Percentiles rank a stretch among this genome's conserved stretches.
Evolutionary conservation across 2,329 filamentous ascomycete species (phyloP).

Genomic region (Aspergillus brasiliensis): DNA sequence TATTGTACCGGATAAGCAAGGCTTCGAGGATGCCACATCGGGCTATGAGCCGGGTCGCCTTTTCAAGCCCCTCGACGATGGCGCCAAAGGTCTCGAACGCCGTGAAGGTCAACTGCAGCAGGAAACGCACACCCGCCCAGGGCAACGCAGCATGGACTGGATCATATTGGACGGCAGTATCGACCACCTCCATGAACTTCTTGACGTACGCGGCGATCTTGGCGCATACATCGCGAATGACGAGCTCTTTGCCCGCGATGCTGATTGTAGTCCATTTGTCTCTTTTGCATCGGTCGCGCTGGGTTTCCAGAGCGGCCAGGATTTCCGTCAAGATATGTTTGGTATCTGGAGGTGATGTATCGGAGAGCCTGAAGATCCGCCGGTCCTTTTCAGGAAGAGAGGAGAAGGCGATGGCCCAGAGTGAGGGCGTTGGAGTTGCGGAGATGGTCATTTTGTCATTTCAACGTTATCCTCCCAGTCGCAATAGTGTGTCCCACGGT

Average conservation of each 20-base stretch:
- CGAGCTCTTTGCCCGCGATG: not conserved
- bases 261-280: not conserved
- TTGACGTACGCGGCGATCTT: not conserved
- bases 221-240: not conserved
- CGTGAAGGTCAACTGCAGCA: not conserved
- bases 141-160: not conserved
- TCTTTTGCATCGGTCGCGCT: not conserved
- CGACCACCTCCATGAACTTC: not conserved
- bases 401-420: no score
- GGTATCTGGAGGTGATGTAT: no score
- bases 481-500: no score
- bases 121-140: not conserved
- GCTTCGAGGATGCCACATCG: not conserved
- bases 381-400: no score
- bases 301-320: not conserved
- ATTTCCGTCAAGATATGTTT: not conserved
- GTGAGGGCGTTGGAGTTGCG: no score
- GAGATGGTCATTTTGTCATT: no score
- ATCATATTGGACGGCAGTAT: not conserved
- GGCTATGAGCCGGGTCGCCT: not conserved
- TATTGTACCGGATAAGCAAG: not conserved
- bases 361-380: no score
- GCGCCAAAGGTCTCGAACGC: not conserved
- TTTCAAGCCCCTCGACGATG: not conserved
- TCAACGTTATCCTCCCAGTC: no score